Evolutionary conservation across 768 basidiomycete species (phyloP).

Genomic region (Amylocystis lapponica): DNA sequence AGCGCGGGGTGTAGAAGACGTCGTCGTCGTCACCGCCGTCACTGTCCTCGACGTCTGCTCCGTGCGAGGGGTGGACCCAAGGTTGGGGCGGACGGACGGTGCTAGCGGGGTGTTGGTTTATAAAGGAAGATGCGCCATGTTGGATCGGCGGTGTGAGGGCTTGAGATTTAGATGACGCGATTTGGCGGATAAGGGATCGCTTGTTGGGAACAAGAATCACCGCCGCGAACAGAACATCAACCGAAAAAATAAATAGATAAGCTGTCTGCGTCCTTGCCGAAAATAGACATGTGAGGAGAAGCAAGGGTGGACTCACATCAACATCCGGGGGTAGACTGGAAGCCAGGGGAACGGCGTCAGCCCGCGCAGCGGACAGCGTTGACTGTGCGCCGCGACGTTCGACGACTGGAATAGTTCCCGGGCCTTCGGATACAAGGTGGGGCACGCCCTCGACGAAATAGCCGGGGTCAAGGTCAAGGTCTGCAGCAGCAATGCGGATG

Average conservation of each 20-base stretch:
- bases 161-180: conserved; percentile 1
- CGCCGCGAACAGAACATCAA: conserved; percentile 5
- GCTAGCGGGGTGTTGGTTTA: no score
- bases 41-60: conserved; percentile 15
- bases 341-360: no score
- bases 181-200: conserved; percentile 5
- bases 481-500: conserved; percentile 35
- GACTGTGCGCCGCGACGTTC: no score
- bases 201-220: conserved; percentile 2
- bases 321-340: no score
- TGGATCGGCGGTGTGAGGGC: conserved; percentile 3
- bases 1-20: conserved; percentile 56
- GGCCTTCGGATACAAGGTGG: no score
- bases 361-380: no score
- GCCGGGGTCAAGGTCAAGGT: no score
- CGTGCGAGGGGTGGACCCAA: conserved; percentile 6
- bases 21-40: conserved; percentile 36
- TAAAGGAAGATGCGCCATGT: not conserved
- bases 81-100: conserved; percentile 5
- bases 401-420: no score
- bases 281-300: no score
- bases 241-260: conserved; percentile 2
- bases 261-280: no score
- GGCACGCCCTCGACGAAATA: no score
- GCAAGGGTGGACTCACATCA: no score